Percentiles rank a stretch among this genome's conserved stretches.
Evolutionary conservation across 352 stramenopile species (phyloP).

Genomic region (Phytopythium vexans): DNA sequence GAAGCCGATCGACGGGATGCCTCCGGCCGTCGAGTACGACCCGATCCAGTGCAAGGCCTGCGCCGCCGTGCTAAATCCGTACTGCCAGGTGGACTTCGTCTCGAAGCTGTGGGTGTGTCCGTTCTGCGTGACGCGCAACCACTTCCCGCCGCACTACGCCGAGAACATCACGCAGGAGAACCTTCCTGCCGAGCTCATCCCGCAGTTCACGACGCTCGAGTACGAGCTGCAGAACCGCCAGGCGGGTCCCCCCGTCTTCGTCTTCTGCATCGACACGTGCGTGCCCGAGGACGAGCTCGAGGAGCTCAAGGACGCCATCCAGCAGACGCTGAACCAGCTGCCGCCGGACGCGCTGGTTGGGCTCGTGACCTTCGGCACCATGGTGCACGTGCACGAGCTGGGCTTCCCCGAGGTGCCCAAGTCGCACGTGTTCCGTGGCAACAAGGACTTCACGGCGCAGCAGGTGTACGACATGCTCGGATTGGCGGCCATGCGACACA

Average conservation of each 20-base stretch:
- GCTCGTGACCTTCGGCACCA: constrained; percentile 98
- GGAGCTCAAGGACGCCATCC: constrained; percentile 97
- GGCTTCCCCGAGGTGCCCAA: constrained; percentile 95
- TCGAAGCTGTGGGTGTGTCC: constrained; percentile 99
- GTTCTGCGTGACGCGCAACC: constrained; percentile 98
- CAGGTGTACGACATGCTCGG: constrained; percentile 97
- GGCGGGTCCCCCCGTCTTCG: constrained; percentile 95
- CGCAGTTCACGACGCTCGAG: constrained; percentile 99
- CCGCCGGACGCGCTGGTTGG: constrained; percentile 97
- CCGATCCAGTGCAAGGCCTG: constrained; percentile 98
- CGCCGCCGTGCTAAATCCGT: constrained; percentile 97
- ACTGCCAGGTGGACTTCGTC: constrained; percentile 98
- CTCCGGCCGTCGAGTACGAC: constrained; percentile 95
- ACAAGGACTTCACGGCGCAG: constrained; percentile 96
- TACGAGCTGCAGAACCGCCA: constrained; percentile 96
- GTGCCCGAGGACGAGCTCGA: constrained; percentile 96
- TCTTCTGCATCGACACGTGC: constrained; percentile 99
- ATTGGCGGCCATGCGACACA: constrained; percentile 63
- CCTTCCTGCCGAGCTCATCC: constrained; percentile 98
- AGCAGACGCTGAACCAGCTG: constrained; percentile 97
- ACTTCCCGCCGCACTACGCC: constrained; percentile 94
- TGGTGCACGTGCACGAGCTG: constrained; percentile 99
- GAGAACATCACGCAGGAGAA: constrained; percentile 99
- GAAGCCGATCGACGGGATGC: constrained; percentile 95
- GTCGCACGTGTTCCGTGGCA: constrained; percentile 98